Percentiles rank a stretch among this genome's conserved stretches.
phyloP scores from a whole-genome alignment of 2,329 filamentous ascomycete genomes.

The Aspergillus oerlinghausenensis region DNA sequence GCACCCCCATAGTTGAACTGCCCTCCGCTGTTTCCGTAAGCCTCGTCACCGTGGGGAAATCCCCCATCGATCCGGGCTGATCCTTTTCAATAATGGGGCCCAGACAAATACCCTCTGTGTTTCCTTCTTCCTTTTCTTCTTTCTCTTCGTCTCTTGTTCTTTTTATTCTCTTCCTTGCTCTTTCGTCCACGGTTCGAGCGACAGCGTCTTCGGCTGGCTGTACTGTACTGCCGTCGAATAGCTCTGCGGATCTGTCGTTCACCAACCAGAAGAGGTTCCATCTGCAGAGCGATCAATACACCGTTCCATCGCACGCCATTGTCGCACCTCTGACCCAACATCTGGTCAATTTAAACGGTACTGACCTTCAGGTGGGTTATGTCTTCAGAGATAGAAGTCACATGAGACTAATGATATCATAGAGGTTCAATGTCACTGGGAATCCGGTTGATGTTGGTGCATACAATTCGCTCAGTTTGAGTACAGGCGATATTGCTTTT shows the following conservation, averaged over 20 bases:
- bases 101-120: conserved; percentile 10
- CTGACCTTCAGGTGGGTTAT: conserved; percentile 20
- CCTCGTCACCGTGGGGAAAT: conserved; percentile 22
- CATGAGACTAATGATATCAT: conserved; percentile 5
- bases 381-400: not conserved
- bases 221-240: conserved; percentile 28
- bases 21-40: conserved; percentile 19
- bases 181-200: conserved; percentile 10
- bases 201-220: conserved; percentile 14
- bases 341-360: conserved; percentile 15
- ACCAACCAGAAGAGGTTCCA: conserved; percentile 19
- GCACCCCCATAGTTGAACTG: conserved; percentile 10
- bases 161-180: conserved; percentile 6
- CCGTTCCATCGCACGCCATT: conserved; percentile 13
- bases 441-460: conserved; percentile 24
- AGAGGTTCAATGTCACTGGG: conserved; percentile 27
- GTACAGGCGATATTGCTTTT: conserved; percentile 32
- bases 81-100: conserved; percentile 8
- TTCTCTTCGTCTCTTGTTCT: conserved; percentile 1
- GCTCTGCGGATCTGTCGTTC: conserved; percentile 20
- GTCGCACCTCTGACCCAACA: conserved; percentile 26
- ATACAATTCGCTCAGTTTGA: conserved; percentile 24
- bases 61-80: conserved; percentile 12
- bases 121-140: conserved; percentile 6
- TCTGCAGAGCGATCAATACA: conserved; percentile 18